Conservation (phyloP, 306 rosid genomes). For the Arachis stenosperma region DNA sequence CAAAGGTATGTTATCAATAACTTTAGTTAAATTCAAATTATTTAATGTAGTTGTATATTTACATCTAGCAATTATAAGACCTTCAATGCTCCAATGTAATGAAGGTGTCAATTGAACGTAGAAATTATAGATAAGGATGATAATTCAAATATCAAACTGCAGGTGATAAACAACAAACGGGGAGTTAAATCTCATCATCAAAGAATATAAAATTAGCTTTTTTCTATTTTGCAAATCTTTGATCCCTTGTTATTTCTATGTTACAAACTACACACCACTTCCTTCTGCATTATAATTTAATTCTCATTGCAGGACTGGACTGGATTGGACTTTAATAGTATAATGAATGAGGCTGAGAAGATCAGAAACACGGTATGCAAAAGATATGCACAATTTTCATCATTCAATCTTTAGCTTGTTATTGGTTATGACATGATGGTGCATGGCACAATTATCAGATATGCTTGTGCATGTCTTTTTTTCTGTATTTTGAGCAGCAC, state of each 20-base stretch:
- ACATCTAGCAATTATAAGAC: constrained; percentile 9
- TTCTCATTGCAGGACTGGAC: constrained; percentile 87
- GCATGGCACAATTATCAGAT: constrained; percentile 1
- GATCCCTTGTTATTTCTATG: constrained; percentile 27
- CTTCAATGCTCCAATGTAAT: not conserved
- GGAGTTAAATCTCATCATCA: constrained; percentile 14
- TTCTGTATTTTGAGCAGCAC: not conserved
- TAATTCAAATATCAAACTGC: constrained; percentile 22
- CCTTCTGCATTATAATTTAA: constrained; percentile 23
- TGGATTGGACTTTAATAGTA: constrained; percentile 82
- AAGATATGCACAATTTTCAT: constrained; percentile 27
- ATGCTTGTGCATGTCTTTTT: constrained; percentile 20
- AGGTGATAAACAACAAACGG: not conserved
- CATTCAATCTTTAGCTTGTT: constrained; percentile 23
- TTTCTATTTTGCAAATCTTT: constrained; percentile 12
- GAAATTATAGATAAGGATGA: not conserved
- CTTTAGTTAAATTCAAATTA: constrained; percentile 32
- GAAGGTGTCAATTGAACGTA: not conserved
- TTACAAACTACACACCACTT: not conserved
- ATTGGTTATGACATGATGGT: constrained; percentile 12
- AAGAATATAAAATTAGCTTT: constrained; percentile 18
- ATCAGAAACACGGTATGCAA: constrained; percentile 79
- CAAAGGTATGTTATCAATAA: constrained; percentile 57
- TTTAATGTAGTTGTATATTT: constrained; percentile 6
- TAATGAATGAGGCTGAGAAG: constrained; percentile 89